phyloP scores from a whole-genome alignment of 306 rosid species.

The Dalbergia cultrata region DNA sequence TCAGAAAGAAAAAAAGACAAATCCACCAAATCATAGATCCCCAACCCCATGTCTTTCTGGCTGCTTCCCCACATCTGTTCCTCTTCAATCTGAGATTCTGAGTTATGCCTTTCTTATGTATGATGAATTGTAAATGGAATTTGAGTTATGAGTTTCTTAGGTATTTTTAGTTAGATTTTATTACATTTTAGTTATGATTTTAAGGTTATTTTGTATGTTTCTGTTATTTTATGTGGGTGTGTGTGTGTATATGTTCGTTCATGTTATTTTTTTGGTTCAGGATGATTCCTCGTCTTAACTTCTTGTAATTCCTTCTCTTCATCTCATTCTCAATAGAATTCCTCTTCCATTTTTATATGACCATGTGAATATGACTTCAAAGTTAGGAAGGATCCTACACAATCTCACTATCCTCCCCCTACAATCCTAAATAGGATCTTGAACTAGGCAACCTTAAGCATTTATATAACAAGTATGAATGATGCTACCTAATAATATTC shows the following conservation, averaged over 20 bases:
- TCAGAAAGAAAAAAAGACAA: background rate
- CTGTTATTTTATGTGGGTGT: background rate
- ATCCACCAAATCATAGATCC: too few relatives aligned
- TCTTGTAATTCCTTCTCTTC: background rate
- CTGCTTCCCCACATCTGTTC: too few relatives aligned
- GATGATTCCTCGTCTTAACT: background rate
- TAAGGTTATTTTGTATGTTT: background rate
- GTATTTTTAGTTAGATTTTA: too few relatives aligned
- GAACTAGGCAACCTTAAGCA: background rate
- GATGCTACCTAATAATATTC: background rate
- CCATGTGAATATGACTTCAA: too few relatives aligned
- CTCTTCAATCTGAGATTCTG: too few relatives aligned
- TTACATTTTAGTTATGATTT: background rate
- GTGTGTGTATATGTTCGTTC: too few relatives aligned
- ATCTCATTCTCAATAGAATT: too few relatives aligned
- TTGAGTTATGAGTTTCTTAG: too few relatives aligned
- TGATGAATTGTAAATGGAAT: background rate
- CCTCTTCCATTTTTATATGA: too few relatives aligned
- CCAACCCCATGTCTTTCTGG: too few relatives aligned
- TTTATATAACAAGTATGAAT: conserved; percentile 5
- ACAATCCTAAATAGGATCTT: background rate
- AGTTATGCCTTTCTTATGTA: background rate
- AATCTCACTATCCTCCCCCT: conserved; percentile 1
- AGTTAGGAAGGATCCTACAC: too few relatives aligned
- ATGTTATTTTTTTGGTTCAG: background rate